Conservation (phyloP, 164 flowering plant genomes). For the Vitis rupestris region DNA sequence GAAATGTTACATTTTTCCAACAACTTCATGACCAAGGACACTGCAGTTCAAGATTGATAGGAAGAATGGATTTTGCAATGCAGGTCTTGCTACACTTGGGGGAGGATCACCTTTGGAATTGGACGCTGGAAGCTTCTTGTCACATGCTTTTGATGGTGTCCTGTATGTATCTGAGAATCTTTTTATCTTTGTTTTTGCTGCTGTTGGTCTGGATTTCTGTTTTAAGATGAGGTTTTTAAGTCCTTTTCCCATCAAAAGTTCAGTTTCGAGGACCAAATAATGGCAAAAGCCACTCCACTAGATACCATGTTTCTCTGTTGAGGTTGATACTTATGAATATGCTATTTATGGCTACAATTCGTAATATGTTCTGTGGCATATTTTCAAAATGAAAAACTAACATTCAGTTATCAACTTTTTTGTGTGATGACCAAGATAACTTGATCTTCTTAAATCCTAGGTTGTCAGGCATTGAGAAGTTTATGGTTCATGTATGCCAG, state of each 20-base stretch:
- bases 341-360: too few species aligned
- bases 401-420: too few species aligned
- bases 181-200: conserved; percentile 63
- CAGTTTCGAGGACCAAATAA: conserved; percentile 9
- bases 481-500: too few species aligned
- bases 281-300: too few species aligned
- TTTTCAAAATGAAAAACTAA: not conserved
- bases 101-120: conserved; percentile 69
- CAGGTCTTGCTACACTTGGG: conserved; percentile 70
- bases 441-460: too few species aligned
- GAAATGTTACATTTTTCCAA: not conserved
- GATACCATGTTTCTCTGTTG: too few species aligned
- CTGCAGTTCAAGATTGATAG: not conserved
- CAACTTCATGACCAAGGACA: not conserved
- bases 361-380: too few species aligned
- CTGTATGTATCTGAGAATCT: conserved; percentile 56
- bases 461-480: too few species aligned
- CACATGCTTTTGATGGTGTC: conserved; percentile 66
- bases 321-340: too few species aligned
- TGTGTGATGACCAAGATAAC: too few species aligned
- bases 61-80: conserved; percentile 13
- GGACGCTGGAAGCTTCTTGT: conserved; percentile 47
- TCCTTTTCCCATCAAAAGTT: conserved; percentile 54
- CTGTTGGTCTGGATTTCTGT: conserved; percentile 71
- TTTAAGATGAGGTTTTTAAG: conserved; percentile 64